These are phyloP conservation scores for Glycine soja DNA, from an alignment of 306 rosid genomes.

Conservation along the genomic window DNA sequence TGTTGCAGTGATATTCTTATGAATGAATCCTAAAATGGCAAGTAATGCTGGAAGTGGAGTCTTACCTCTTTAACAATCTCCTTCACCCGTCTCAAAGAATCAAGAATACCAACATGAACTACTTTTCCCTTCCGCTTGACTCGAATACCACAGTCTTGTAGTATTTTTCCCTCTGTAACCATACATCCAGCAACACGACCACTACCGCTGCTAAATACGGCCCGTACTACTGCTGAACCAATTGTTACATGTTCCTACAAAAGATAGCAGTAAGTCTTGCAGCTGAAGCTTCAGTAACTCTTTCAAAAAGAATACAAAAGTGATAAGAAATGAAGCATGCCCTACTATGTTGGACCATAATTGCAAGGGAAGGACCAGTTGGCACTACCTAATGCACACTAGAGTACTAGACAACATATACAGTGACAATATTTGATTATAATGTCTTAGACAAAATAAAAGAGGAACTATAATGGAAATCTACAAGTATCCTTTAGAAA, in stretches of 20 bases:
- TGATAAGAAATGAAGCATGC: conserved; percentile 1
- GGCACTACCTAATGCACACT: not conserved
- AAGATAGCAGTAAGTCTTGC: conserved; percentile 47
- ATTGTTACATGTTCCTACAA: conserved; percentile 77
- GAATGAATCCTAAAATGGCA: conserved; percentile 17
- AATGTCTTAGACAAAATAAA: conserved; percentile 6
- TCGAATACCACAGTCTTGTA: conserved; percentile 78
- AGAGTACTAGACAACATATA: not conserved
- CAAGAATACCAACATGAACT: conserved; percentile 67
- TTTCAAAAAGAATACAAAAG: conserved; percentile 8
- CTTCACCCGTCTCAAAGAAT: conserved; percentile 92
- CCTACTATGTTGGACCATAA: conserved; percentile 19
- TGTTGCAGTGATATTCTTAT: not conserved
- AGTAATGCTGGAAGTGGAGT: conserved; percentile 28
- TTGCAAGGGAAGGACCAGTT: not conserved
- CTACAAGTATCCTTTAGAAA: conserved; percentile 23
- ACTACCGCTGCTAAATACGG: conserved; percentile 91
- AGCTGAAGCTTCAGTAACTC: conserved; percentile 35
- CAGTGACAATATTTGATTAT: not conserved
- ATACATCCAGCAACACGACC: conserved; percentile 98
- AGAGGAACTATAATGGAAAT: not conserved
- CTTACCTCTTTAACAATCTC: conserved; percentile 93
- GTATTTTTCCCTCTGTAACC: conserved; percentile 79
- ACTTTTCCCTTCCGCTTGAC: conserved; percentile 78
- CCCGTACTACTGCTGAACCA: conserved; percentile 90